Evolutionary conservation across 768 basidiomycete species (phyloP).

Genomic region (Suillus hirtellus): DNA sequence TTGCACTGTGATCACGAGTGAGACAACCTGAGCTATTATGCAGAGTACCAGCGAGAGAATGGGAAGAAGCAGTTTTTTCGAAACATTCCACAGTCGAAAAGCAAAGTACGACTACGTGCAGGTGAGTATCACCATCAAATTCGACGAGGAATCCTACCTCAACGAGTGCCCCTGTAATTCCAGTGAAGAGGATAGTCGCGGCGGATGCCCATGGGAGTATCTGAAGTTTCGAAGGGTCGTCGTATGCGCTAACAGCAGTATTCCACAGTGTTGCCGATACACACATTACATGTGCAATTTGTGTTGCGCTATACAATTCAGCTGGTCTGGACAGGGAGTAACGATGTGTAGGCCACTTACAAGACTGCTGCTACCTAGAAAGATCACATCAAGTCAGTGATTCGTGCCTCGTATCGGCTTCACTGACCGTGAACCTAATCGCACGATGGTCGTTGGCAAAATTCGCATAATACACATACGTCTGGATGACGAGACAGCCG

Average conservation of each 20-base stretch:
- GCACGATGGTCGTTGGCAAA: conserved; percentile 17
- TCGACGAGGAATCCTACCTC: neutral
- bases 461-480: conserved; percentile 28
- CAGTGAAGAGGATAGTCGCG: neutral
- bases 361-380: conserved; percentile 9
- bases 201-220: neutral
- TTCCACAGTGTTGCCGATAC: conserved; percentile 4
- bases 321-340: neutral
- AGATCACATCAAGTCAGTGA: neutral
- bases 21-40: neutral
- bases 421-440: conserved; percentile 22
- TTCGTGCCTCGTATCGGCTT: neutral
- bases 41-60: conserved; percentile 3
- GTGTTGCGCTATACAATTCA: neutral
- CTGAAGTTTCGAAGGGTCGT: neutral
- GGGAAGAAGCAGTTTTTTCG: neutral
- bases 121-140: neutral
- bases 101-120: neutral
- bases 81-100: conserved; percentile 7
- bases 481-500: conserved; percentile 27
- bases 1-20: neutral
- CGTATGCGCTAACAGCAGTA: neutral
- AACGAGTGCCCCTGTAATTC: neutral
- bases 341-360: neutral
- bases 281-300: conserved; percentile 2